Base-by-base conservation (phyloP, 2,329 filamentous ascomycete species). In the Penicillium corylophilum region DNA sequence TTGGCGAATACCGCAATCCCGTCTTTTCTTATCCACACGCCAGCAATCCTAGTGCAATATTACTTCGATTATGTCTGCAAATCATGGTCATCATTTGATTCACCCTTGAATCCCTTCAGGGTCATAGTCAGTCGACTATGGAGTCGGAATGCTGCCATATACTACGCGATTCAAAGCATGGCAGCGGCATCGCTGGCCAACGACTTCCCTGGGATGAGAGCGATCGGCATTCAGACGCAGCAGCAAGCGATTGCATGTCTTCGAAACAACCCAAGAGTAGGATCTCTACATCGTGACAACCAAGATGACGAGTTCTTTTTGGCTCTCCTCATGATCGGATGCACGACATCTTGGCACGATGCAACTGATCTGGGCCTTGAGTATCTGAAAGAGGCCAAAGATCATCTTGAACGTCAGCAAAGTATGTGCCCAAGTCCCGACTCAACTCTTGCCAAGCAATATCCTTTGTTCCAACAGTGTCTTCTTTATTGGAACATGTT, bases 111-210 rank as follows among this genome's bases (percentile, higher is more conserved):
- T 42, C 60, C 60, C 18, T 61, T 62, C 7, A 51, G 60, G 23
- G 41, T 50, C 1, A 61, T 62, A 29, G 35, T 62, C 36, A 60
- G 60, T 28, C 56, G 56, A 16, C 52, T 62, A 9, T 62, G 60
- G 60, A 62, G 60, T 46, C 50, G 50, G 8, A 62, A 60, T 48
- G 60, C 60, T 2, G 54, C 60, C 2, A 59, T 62, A 15, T 62
- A 62, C 42, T 62, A 61, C 48, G 55, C 60, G n/a, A 61, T 62
- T 8, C 60, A 62, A 43, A 62, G 60, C n/a, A 62, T 62, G 60
- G 59, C 60, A 4, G 60, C 60, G 5, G 60, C 60, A 10, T 62
- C 60, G 5, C 51, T 62, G 16, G 58, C 60, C 7, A 62, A 62
- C 31, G 60, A 62, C 33, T 57, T 62, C 24, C 60, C 60, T 5